A percentile compares a stretch with the other conserved stretches of the same genome.
Evolutionary conservation across 2,329 filamentous ascomycete genomes (phyloP).

Genomic region (Colletotrichum filicis): DNA sequence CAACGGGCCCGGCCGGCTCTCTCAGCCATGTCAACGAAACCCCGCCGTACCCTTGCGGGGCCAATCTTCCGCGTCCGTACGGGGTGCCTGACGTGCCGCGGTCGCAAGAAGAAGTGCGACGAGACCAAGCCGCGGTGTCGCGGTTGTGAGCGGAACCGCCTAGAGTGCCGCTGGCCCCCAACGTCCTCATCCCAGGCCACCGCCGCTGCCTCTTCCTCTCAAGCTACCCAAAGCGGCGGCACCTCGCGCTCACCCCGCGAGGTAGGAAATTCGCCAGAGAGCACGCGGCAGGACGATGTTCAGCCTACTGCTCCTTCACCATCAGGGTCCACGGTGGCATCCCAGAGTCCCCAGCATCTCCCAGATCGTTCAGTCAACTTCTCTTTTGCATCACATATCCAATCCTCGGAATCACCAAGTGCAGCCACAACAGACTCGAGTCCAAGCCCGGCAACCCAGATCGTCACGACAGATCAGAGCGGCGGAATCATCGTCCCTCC

Average conservation of each 20-base stretch:
- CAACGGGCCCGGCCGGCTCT: neutral
- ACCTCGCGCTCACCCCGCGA: neutral
- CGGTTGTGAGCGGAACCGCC: slow-evolving; percentile 46
- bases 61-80: slow-evolving; percentile 36
- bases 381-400: slow-evolving; percentile 9
- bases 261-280: neutral
- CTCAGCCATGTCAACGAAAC: slow-evolving; percentile 16
- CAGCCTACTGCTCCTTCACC: neutral
- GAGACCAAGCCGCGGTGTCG: slow-evolving; percentile 55
- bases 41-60: slow-evolving; percentile 26
- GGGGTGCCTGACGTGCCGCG: slow-evolving; percentile 58
- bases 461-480: neutral
- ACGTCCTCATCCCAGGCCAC: neutral
- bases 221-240: neutral
- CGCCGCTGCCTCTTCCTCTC: neutral
- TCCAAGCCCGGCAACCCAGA: neutral
- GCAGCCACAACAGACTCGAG: neutral
- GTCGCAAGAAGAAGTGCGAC: slow-evolving; percentile 60
- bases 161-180: slow-evolving; percentile 32
- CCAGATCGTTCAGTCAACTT: neutral
- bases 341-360: neutral
- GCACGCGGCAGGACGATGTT: neutral
- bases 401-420: neutral
- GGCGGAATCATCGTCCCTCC: neutral
- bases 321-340: neutral